Evolutionary conservation across 2,329 filamentous ascomycete genomes (phyloP).

Genomic region (Cercospora zeina): DNA sequence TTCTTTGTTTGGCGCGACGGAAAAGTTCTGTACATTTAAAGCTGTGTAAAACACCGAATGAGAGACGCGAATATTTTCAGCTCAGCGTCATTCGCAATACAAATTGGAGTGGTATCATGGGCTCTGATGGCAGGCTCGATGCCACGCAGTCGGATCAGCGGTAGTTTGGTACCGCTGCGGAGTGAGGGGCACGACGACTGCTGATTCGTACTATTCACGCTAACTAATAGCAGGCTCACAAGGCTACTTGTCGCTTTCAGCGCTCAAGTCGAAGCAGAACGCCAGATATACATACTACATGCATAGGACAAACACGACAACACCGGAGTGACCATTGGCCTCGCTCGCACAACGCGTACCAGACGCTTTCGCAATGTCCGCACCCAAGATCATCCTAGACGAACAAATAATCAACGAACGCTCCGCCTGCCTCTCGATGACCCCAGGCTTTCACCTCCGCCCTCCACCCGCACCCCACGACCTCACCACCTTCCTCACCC

Average conservation of each 20-base stretch:
- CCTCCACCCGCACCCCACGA: constrained; percentile 14
- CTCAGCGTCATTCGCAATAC: background rate
- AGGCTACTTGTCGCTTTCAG: background rate
- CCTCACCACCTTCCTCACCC: constrained; percentile 6
- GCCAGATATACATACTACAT: background rate
- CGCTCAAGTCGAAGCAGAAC: background rate
- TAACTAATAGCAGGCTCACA: background rate
- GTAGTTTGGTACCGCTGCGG: background rate
- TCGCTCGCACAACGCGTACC: background rate
- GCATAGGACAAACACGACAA: background rate
- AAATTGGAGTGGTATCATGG: background rate
- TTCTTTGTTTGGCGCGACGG: background rate
- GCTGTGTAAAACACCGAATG: background rate
- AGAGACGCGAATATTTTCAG: background rate
- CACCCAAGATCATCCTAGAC: background rate
- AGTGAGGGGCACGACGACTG: constrained; percentile 4
- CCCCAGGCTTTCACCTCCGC: constrained; percentile 16
- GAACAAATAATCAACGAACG: constrained; percentile 2
- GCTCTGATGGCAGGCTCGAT: background rate
- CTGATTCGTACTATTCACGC: background rate
- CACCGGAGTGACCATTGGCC: background rate
- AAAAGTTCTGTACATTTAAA: background rate
- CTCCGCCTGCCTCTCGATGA: background rate
- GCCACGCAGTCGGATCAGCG: constrained; percentile 1
- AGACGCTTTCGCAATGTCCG: background rate